Conservation (phyloP, 2,329 filamentous ascomycete genomes). For the Ascosphaera acerosa region DNA sequence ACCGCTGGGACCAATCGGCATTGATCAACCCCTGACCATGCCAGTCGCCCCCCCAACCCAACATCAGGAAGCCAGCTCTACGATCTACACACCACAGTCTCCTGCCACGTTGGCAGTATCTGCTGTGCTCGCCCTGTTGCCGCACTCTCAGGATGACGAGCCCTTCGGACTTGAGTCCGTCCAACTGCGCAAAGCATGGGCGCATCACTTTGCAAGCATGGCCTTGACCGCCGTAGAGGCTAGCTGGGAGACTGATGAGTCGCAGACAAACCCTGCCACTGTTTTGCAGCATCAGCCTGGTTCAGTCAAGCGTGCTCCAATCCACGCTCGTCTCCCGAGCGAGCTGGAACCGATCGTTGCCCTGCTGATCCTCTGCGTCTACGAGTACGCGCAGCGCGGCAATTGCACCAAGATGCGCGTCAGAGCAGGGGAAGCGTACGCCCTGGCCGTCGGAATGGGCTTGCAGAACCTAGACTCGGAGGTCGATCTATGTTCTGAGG, state of each 20-base stretch:
- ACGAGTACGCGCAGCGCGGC: conserved; percentile 21
- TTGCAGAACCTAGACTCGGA: conserved; percentile 15
- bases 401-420: conserved; percentile 23
- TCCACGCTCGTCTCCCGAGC: conserved; percentile 17
- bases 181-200: conserved; percentile 14
- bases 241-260: conserved; percentile 19
- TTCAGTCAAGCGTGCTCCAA: conserved; percentile 11
- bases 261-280: conserved; percentile 16
- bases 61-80: conserved; percentile 8
- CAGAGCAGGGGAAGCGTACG: conserved; percentile 19
- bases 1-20: conserved; percentile 9
- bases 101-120: conserved; percentile 20
- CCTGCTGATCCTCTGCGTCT: conserved; percentile 18
- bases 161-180: conserved; percentile 14
- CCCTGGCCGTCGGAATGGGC: conserved; percentile 19
- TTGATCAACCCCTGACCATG: conserved; percentile 13
- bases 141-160: conserved; percentile 16
- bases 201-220: conserved; percentile 17
- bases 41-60: conserved; percentile 6
- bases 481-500: conserved; percentile 16
- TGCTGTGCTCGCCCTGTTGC: conserved; percentile 18
- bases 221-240: conserved; percentile 17
- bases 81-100: conserved; percentile 16
- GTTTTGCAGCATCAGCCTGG: conserved; percentile 13
- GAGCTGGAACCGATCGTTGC: conserved; percentile 19